Conservation (phyloP, 2,329 filamentous ascomycete genomes). For the Tolypocladium guangdongense region DNA sequence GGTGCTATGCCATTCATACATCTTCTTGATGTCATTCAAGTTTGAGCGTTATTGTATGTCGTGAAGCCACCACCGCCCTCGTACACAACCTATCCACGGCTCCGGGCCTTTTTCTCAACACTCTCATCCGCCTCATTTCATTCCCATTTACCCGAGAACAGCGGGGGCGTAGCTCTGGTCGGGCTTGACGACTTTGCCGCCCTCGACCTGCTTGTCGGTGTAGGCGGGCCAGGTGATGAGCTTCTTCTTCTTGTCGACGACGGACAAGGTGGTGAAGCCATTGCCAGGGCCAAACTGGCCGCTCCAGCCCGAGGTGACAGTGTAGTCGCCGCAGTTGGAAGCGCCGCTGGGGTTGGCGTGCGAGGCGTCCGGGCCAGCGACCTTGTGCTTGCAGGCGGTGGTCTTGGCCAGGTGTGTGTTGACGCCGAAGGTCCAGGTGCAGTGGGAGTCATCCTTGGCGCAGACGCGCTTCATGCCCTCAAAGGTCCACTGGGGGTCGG, state of each 20-base stretch:
- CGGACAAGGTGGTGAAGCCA: slow-evolving; percentile 43
- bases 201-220: slow-evolving; percentile 36
- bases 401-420: slow-evolving; percentile 21
- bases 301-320: slow-evolving; percentile 42
- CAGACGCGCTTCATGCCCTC: slow-evolving; percentile 28
- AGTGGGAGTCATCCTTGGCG: slow-evolving; percentile 24
- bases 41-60: neutral
- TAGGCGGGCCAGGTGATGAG: slow-evolving; percentile 43
- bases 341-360: slow-evolving; percentile 25
- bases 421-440: slow-evolving; percentile 33
- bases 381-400: slow-evolving; percentile 10
- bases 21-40: neutral
- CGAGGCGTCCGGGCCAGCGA: slow-evolving; percentile 22
- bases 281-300: slow-evolving; percentile 40
- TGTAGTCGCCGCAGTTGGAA: slow-evolving; percentile 36
- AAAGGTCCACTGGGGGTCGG: slow-evolving; percentile 30
- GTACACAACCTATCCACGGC: neutral
- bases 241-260: slow-evolving; percentile 30
- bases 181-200: slow-evolving; percentile 33
- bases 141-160: neutral
- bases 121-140: neutral
- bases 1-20: neutral
- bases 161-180: slow-evolving; percentile 33
- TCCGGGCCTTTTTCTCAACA: neutral
- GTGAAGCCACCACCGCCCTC: neutral